Base-by-base conservation (phyloP, 768 basidiomycete genomes). In the Gloeopeniophorella convolvens region DNA sequence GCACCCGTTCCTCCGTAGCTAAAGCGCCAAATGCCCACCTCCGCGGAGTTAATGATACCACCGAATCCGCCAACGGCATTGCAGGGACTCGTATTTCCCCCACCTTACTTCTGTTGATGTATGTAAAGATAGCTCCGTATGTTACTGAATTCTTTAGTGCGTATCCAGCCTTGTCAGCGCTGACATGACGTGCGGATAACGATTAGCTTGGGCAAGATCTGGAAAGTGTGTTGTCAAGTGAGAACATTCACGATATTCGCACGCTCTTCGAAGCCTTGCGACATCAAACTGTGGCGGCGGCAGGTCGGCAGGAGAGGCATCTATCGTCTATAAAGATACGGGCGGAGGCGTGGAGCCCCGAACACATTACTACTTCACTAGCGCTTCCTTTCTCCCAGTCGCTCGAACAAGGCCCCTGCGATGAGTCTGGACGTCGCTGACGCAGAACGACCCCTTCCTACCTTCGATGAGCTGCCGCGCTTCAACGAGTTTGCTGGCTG, bases 1-100 rank as follows among this genome's bases (percentile, higher is more conserved):
- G 8, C 93, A 97, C 67, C 81, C 89, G 0, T 97, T 95, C 67
- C 80, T 97, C 48, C 74, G 86, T 44, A 78, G 80, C 47, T 75
- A 57, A 63, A 15, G 42, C 78, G 80, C 47, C 74, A 57, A 63
- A 15, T 10, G 16, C 11, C 23, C 8, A 23, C 16, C 5, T 16
- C 10, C 34, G 11, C 5, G 18, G 35, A 26, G 35, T 20, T 31
- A 10, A 36, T 26, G 27, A 36, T 28, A 28, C 32, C 34, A 32
- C 18, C 39, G 21, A 16, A 40, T 9, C 26, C 26, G 23, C 10
- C 13, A 15, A 30, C 3, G 18, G 5, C 5, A 6, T 11, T 24
- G 23, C 16, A 30, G 15, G n/a, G 13, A 26, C 40, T 21, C 31
- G n/a, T 23, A 15, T 37, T 15, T 26, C 30, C 10, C 32, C 34